Percentiles rank a stretch among this genome's conserved stretches.
phyloP scores from a whole-genome alignment of 495 filamentous ascomycete genomes.

The Penicillium parvum region DNA sequence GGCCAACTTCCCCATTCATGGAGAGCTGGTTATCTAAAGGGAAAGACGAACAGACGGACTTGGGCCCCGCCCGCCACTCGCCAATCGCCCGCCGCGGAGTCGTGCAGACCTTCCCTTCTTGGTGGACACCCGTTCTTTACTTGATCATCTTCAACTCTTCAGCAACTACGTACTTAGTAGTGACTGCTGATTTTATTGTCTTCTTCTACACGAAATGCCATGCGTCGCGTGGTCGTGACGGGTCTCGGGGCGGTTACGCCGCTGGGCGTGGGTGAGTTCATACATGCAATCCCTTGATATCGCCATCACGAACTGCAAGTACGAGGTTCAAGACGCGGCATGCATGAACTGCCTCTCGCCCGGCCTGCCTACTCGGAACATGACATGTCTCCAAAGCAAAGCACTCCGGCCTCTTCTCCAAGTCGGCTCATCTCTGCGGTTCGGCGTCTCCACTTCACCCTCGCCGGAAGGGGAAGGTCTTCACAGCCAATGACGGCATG shows the following conservation, averaged over 20 bases:
- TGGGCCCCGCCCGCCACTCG: slow-evolving; percentile 14
- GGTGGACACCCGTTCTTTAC: slow-evolving; percentile 15
- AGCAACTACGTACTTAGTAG: too few relatives aligned
- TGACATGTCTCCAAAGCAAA: too few relatives aligned
- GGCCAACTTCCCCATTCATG: slow-evolving; percentile 18
- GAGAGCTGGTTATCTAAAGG: slow-evolving; percentile 15
- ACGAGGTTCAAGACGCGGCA: too few relatives aligned
- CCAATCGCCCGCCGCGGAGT: slow-evolving; percentile 11
- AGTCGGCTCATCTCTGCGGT: too few relatives aligned
- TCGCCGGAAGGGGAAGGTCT: slow-evolving; percentile 24
- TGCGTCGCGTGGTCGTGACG: slow-evolving; percentile 94
- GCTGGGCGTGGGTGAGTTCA: slow-evolving; percentile 68
- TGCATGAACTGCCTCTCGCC: too few relatives aligned
- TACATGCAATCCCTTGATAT: background rate
- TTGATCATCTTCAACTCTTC: slow-evolving; percentile 10
- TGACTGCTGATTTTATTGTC: slow-evolving; percentile 1
- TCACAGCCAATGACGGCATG: slow-evolving; percentile 27
- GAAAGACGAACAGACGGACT: slow-evolving; percentile 28
- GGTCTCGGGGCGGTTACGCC: slow-evolving; percentile 92
- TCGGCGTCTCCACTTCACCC: slow-evolving; percentile 16
- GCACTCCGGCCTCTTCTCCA: too few relatives aligned
- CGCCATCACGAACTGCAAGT: too few relatives aligned
- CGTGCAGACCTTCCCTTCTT: slow-evolving; percentile 48
- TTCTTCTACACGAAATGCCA: slow-evolving; percentile 41
- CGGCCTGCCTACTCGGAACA: too few relatives aligned